Evolutionary conservation across 176 grass and related monocot genomes (phyloP).

Genomic region (Oryza glaberrima): DNA sequence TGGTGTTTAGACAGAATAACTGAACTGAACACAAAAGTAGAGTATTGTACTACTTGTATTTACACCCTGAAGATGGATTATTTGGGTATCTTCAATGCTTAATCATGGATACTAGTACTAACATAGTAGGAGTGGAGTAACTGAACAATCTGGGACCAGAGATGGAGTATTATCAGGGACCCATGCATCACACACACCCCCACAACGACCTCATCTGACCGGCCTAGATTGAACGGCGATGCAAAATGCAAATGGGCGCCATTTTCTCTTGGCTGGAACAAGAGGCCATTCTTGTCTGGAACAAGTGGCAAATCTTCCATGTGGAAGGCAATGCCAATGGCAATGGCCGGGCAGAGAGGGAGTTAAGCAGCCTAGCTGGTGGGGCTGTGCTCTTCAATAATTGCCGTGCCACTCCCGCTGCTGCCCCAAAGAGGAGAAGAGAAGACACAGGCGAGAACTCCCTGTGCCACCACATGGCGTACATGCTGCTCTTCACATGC

Average conservation of each 20-base stretch:
- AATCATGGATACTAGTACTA: background rate
- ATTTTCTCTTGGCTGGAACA: background rate
- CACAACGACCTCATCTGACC: background rate
- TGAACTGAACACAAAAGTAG: background rate
- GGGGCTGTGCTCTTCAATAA: background rate
- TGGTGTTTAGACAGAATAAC: background rate
- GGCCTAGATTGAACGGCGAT: background rate
- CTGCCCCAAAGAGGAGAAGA: background rate
- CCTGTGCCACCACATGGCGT: slow-evolving; percentile 13
- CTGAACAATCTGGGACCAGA: background rate
- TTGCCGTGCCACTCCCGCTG: background rate
- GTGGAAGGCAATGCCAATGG: background rate
- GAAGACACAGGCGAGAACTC: background rate
- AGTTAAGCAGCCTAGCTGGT: background rate
- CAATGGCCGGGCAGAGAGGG: background rate
- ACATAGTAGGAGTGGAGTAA: background rate
- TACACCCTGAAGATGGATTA: background rate
- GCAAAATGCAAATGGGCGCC: background rate
- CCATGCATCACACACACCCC: background rate
- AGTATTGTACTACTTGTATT: background rate
- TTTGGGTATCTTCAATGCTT: background rate
- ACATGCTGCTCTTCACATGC: slow-evolving; percentile 2
- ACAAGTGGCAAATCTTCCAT: slow-evolving; percentile 12
- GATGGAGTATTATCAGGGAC: background rate
- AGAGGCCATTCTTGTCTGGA: background rate